phyloP scores from a whole-genome alignment of 1,284 basidiomycete genomes.

The Apiotrichum sp. region DNA sequence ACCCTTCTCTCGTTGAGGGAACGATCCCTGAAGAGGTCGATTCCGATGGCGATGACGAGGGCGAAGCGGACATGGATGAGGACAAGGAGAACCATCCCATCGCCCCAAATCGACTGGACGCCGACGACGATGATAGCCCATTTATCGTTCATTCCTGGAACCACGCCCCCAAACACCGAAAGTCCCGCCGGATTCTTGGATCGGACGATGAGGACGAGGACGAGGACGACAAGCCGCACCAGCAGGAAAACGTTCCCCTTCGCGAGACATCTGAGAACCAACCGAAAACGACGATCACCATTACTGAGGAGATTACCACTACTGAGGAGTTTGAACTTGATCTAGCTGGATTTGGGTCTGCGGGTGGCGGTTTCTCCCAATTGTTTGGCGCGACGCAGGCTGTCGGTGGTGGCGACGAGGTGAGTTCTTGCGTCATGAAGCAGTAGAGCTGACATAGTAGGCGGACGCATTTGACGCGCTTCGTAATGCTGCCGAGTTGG shows the following conservation, averaged over 20 bases:
- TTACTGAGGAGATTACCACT: conserved; percentile 1
- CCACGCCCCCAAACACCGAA: conserved; percentile 10
- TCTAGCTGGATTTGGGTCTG: conserved; percentile 23
- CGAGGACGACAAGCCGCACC: neutral
- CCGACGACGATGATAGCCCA: conserved; percentile 13
- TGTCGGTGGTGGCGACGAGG: neutral
- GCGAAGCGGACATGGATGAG: conserved; percentile 2
- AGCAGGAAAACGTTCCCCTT: neutral
- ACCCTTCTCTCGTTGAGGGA: neutral
- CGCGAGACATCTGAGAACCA: neutral
- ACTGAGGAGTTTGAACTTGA: conserved; percentile 7
- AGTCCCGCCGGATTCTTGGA: conserved; percentile 17
- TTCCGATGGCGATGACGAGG: neutral
- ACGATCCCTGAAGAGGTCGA: conserved; percentile 1
- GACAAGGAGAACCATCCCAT: conserved; percentile 8
- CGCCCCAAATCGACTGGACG: neutral
- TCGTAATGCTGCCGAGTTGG: conserved; percentile 16
- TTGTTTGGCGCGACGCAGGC: conserved; percentile 37
- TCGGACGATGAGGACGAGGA: conserved; percentile 32
- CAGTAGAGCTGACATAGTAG: neutral
- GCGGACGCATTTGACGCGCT: conserved; percentile 31
- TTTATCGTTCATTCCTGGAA: neutral
- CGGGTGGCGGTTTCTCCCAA: conserved; percentile 36
- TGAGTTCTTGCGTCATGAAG: neutral
- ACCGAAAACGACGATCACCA: neutral